Base-by-base conservation (phyloP, 75 land plant genomes). In the Ceratopteris richardii region DNA sequence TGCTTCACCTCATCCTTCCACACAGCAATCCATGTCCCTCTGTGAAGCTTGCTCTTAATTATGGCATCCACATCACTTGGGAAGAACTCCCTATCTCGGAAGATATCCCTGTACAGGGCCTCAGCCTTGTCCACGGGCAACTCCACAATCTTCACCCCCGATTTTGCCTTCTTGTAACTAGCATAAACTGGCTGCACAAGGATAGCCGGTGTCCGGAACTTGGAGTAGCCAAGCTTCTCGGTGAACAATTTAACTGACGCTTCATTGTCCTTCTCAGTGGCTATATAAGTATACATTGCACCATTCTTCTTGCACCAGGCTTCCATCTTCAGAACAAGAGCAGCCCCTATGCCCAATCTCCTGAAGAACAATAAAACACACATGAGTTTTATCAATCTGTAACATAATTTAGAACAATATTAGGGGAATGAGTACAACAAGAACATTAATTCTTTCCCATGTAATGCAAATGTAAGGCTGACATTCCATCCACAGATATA, bases 11-110 rank as follows among this genome's bases (percentile, higher is more conserved):
- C 37, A 33, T 33, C 37, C 37, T 9, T 33, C 1, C 43, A 65
- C 42, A 63, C 68, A 20, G 83, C 83, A 58, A 72, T 64, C 83
- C 83, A 83, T n/a, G 86, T 83, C 9, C 86, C 86, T 31, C 69
- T 50, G 59, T 64, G 70, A 1, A 79, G 69, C 56, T 61, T 60
- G 64, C 69, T 76, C 13, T 33, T 27, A 9, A 83, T 37, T 0
- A 83, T 53, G 0, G 44, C 25, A 26, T 58, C 77, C 12, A 83
- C 72, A 66, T 83, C 86, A 0, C 54, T 29, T 0, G 86, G 83
- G 68, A 83, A 80, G 57, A 83, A 80, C 21, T 83, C 83, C 0
- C 63, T 42, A 0, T 56, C 60, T 2, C 65, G 61, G 76, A 76
- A 67, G 51, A 58, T 62, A 23, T 25, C 58, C 6, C 63, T 53